phyloP scores from a whole-genome alignment of 2,329 filamentous ascomycete species.

The Metarhizium sp. region DNA sequence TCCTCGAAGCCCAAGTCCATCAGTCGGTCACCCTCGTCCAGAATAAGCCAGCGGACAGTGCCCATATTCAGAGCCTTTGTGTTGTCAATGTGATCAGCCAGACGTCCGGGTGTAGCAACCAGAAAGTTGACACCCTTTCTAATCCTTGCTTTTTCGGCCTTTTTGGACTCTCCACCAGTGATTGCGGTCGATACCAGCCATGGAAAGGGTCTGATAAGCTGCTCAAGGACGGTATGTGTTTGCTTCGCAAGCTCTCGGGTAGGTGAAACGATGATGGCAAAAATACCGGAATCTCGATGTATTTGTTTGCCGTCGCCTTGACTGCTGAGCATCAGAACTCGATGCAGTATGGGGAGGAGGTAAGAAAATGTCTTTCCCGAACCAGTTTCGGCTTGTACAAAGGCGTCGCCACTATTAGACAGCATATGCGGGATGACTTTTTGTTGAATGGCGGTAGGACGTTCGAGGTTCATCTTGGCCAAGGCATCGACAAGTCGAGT shows the following conservation, averaged over 20 bases:
- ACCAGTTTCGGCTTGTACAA: slow-evolving; percentile 93
- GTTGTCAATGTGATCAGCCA: slow-evolving; percentile 87
- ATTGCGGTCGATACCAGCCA: slow-evolving; percentile 91
- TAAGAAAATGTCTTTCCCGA: slow-evolving; percentile 98
- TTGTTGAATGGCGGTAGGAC: slow-evolving; percentile 90
- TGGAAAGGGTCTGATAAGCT: slow-evolving; percentile 76
- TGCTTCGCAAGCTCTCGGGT: slow-evolving; percentile 93
- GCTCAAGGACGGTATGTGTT: slow-evolving; percentile 79
- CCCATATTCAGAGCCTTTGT: slow-evolving; percentile 83
- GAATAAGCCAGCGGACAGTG: slow-evolving; percentile 83
- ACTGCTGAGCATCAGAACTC: slow-evolving; percentile 68
- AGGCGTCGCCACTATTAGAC: slow-evolving; percentile 77
- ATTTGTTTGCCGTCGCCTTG: slow-evolving; percentile 46
- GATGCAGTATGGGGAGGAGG: slow-evolving; percentile 81
- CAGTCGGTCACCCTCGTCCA: slow-evolving; percentile 94
- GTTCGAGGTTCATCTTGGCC: slow-evolving; percentile 78
- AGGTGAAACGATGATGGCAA: slow-evolving; percentile 87
- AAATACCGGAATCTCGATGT: slow-evolving; percentile 78
- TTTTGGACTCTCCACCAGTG: slow-evolving; percentile 59
- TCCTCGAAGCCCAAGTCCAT: slow-evolving; percentile 98
- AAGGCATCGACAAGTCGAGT: slow-evolving; percentile 73
- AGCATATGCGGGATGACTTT: slow-evolving; percentile 75
- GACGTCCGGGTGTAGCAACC: slow-evolving; percentile 83
- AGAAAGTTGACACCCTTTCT: slow-evolving; percentile 93
- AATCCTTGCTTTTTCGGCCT: slow-evolving; percentile 83